Evolutionary conservation across 2,329 filamentous ascomycete genomes (phyloP).

Genomic region (Fusarium sp.): DNA sequence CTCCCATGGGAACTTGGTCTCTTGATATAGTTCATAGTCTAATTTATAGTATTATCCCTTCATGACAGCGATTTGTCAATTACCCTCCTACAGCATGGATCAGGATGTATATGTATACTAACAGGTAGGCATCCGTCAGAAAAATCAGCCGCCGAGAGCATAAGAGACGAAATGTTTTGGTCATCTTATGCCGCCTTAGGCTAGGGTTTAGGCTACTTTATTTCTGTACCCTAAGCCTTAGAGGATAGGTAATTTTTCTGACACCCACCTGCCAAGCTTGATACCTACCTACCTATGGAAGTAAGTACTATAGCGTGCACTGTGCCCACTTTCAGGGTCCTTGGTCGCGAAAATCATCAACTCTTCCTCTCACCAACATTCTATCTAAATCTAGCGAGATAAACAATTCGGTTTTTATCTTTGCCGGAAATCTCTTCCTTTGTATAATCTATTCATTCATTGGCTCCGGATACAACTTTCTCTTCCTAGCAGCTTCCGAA

Average conservation of each 20-base stretch:
- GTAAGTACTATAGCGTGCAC: slow-evolving; percentile 17
- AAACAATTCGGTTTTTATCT: neutral
- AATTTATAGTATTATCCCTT: too few species aligned
- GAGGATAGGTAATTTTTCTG: too few species aligned
- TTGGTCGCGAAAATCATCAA: slow-evolving; percentile 16
- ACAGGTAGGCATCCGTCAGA: too few species aligned
- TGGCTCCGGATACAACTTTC: neutral
- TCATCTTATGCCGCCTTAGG: too few species aligned
- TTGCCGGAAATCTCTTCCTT: neutral
- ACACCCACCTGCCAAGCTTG: too few species aligned
- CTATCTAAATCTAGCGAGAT: neutral
- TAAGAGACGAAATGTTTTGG: too few species aligned
- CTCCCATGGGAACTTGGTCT: neutral
- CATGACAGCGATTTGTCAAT: neutral
- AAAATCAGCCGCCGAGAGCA: too few species aligned
- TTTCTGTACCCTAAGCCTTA: too few species aligned
- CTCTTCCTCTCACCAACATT: neutral
- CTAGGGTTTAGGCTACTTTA: too few species aligned
- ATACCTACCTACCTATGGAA: too few species aligned
- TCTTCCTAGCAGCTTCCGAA: neutral
- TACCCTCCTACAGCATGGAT: neutral
- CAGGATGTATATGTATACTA: too few species aligned
- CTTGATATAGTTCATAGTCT: neutral
- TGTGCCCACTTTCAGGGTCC: slow-evolving; percentile 39
- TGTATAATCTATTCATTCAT: neutral